phyloP scores from a whole-genome alignment of 345 rosid species.

The Eucalyptus curtisii region DNA sequence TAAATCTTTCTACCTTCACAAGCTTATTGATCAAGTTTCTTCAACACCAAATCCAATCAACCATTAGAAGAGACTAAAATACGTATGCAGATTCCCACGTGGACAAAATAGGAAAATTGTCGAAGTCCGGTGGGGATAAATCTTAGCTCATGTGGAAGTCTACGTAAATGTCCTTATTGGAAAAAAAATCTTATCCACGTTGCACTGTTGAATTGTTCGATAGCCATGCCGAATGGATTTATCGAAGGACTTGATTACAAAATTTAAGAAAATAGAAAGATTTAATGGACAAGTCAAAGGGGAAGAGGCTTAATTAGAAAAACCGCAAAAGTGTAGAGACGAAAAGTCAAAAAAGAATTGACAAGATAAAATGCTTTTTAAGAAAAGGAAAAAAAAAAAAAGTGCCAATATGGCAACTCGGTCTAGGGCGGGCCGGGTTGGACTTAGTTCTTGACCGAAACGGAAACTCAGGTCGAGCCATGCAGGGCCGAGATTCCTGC shows the following conservation, averaged over 20 bases:
- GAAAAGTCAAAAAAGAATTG: neutral
- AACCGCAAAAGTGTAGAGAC: accelerated
- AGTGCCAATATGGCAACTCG: neutral
- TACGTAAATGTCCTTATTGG: neutral
- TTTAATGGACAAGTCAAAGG: neutral
- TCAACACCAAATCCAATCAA: neutral
- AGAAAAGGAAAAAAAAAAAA: neutral
- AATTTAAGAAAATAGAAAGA: neutral
- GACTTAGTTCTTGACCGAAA: neutral
- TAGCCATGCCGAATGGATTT: neutral
- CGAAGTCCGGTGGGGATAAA: neutral
- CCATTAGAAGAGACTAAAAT: neutral
- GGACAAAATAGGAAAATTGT: neutral
- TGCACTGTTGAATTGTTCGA: neutral
- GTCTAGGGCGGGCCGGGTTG: too few species aligned
- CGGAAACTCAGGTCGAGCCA: too few species aligned
- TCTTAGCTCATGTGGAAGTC: neutral
- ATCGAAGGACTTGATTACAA: neutral
- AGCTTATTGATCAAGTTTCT: neutral
- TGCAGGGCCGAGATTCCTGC: neutral
- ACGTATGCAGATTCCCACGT: neutral
- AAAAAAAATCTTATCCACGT: neutral
- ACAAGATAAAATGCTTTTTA: neutral
- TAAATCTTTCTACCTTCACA: neutral
- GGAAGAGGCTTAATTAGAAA: neutral